Conservation (phyloP, 305 asterid genomes). For the Ilex paraguariensis region DNA sequence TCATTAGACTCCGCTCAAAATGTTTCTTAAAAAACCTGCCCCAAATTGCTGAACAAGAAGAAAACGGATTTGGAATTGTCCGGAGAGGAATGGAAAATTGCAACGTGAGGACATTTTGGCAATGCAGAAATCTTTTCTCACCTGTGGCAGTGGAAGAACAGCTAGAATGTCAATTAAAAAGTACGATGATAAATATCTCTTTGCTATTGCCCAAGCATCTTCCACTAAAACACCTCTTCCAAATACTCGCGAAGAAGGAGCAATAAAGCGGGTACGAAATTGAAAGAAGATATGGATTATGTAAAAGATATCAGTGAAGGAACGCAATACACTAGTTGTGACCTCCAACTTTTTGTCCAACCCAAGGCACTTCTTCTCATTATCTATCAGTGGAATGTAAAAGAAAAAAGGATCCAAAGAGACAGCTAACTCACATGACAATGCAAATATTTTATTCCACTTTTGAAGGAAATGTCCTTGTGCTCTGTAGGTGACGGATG, state of each 20-base stretch:
- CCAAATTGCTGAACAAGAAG: too few species aligned
- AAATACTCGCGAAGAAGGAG: conserved; percentile 48
- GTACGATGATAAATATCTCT: conserved; percentile 42
- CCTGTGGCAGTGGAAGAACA: conserved; percentile 54
- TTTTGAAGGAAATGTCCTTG: conserved; percentile 39
- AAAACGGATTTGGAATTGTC: too few species aligned
- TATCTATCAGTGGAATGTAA: conserved; percentile 42
- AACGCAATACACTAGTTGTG: conserved; percentile 39
- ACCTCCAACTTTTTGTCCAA: conserved; percentile 37
- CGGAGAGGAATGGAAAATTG: too few species aligned
- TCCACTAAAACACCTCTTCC: conserved; percentile 53
- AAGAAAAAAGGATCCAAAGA: conserved; percentile 54
- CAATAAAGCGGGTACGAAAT: conserved; percentile 45
- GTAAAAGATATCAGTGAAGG: conserved; percentile 45
- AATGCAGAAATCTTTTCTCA: conserved; percentile 9
- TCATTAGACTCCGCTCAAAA: too few species aligned
- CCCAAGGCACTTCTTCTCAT: conserved; percentile 36
- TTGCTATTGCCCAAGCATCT: conserved; percentile 46
- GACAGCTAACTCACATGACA: conserved; percentile 39
- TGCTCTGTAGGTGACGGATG: conserved; percentile 71
- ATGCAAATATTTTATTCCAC: conserved; percentile 53
- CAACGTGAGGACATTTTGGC: too few species aligned
- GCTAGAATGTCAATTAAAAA: conserved; percentile 48
- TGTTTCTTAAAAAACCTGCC: too few species aligned
- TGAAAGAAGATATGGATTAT: conserved; percentile 45